Base-by-base conservation (phyloP, 2,329 filamentous ascomycete species). In the Aureobasidium mangrovei region DNA sequence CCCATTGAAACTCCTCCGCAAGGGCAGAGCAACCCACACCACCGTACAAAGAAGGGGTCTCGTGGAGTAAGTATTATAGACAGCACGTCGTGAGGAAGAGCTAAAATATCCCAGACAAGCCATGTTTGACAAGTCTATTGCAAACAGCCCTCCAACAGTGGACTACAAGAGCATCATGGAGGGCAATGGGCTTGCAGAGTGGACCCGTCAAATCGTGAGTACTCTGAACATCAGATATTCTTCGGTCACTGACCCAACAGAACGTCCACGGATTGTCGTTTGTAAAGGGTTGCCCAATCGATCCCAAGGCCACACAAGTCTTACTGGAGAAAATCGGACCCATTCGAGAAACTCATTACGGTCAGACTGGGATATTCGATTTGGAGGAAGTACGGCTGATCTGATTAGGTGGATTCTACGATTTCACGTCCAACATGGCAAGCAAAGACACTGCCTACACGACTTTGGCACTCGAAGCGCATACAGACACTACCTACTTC, bases 401-500 rank as follows among this genome's bases (percentile, higher is more conserved):
- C 28, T 42, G 32, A 33, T 7, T 12, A 75, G 77, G 82, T 58
- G 83, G 79, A 29, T 87, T 87, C 69, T 87, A 84, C 74, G 91
- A 96, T 70, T 97, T 97, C 69, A 87, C 88, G 0, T 86, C 91
- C 4, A 87, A 96, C 68, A 79, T 96, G 27, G 85, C 88, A 29
- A 43, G 43, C 39, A 55, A 48, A 53, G 67, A 70, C 49, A 70
- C 68, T 18, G 68, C 68, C 3, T 98, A 97, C 72, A 96, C 91
- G 1, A 89, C 86, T 62, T 77, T 93, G 48, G 83, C 84, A 1
- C 79, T 98, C 2, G 81, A 83, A 24, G 85, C 87, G 0, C 93
- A 98, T 69, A 97, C 91, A 1, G 93, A 98, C 71, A 97, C 82
- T 5, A 95, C 91, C 1, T 97, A 98, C 70, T 97, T 97, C 72